These are phyloP conservation scores for Backusella mclennaniae DNA, from an alignment of 192 early-diverging fungal genomes.

Conservation along the genomic window DNA sequence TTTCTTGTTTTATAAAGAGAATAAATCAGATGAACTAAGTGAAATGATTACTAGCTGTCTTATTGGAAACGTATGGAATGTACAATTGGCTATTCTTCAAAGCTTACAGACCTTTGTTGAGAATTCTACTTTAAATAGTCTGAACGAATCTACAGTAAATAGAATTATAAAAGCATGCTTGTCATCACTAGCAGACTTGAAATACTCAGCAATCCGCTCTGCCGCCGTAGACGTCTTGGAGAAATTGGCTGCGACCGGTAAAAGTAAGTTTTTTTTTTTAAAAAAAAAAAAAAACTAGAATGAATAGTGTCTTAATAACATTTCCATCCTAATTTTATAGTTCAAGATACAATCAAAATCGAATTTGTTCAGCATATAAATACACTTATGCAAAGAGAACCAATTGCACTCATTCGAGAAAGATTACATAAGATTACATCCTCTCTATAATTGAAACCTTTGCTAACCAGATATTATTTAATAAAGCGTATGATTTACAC, in stretches of 20 bases:
- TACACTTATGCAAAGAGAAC: constrained; percentile 1
- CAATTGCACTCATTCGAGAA: constrained; percentile 18
- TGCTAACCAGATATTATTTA: too few relatives aligned
- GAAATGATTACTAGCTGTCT: constrained; percentile 49
- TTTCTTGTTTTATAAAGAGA: neutral
- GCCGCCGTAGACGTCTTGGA: constrained; percentile 51
- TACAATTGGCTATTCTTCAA: constrained; percentile 69
- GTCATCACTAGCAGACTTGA: constrained; percentile 55
- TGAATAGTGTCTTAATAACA: neutral
- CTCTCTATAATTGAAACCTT: too few relatives aligned
- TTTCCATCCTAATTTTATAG: neutral
- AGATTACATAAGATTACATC: neutral
- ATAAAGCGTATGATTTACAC: too few relatives aligned
- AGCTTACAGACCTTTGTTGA: constrained; percentile 58
- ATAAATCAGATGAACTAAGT: constrained; percentile 36
- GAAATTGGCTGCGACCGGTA: neutral
- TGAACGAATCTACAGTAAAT: constrained; percentile 21
- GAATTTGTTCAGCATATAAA: neutral
- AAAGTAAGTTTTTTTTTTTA: neutral
- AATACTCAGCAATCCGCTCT: constrained; percentile 62
- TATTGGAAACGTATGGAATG: constrained; percentile 81
- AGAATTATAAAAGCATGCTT: constrained; percentile 43
- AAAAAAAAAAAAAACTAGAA: neutral
- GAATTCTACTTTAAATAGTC: neutral
- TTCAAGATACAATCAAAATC: neutral